A percentile compares a stretch with the other conserved stretches of the same genome.
Conservation (phyloP, 2,329 filamentous ascomycete genomes). For the Cryphonectria naterciae region DNA sequence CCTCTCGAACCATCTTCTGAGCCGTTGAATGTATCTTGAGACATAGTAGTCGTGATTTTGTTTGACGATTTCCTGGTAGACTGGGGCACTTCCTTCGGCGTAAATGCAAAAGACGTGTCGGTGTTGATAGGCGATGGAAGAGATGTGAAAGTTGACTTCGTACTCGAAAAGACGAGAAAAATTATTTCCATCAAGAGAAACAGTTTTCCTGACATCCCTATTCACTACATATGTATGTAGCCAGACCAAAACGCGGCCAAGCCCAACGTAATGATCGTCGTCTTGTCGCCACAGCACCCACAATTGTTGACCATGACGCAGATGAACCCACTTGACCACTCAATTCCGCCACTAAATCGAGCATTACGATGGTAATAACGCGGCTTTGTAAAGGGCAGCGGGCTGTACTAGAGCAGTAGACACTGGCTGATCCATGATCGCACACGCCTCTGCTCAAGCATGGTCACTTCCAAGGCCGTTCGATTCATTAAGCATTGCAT, state of each 20-base stretch:
- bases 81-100: too few species aligned
- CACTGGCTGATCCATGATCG: not conserved
- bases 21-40: not conserved
- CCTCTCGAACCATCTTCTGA: not conserved
- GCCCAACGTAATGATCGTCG: constrained; percentile 22
- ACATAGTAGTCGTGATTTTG: not conserved
- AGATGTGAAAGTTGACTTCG: not conserved
- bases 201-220: not conserved
- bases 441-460: too few species aligned
- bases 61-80: too few species aligned
- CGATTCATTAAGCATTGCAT: too few species aligned
- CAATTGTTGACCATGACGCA: constrained; percentile 11
- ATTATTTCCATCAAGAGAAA: too few species aligned
- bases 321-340: not conserved
- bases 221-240: not conserved
- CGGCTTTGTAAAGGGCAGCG: not conserved
- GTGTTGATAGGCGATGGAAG: not conserved
- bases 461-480: too few species aligned
- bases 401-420: not conserved
- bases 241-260: not conserved
- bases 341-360: not conserved
- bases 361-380: not conserved
- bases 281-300: constrained; percentile 8
- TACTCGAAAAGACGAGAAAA: not conserved
- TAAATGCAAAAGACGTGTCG: not conserved